Evolutionary conservation across 805 yeast genomes (phyloP), one percentile per base, ranked within the genome.

Genomic region (Nakazawaea peltata): DNA sequence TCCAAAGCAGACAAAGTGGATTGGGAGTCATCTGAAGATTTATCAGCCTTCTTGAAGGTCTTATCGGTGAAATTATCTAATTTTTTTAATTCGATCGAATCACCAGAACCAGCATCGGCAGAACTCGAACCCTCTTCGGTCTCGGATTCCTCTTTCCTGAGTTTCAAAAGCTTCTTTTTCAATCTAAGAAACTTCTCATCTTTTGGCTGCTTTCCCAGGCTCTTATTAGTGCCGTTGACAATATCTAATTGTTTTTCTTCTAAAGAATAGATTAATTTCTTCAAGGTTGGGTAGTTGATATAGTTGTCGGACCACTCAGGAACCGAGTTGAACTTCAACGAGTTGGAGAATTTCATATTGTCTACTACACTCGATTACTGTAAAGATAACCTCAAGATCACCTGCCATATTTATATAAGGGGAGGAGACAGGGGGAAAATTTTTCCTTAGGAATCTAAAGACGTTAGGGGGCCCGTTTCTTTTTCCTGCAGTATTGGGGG

Each of bases 181-280:
- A 34, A 29, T n/a, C 10, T 10, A 21, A 21, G 23, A 8, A 21
- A 21, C 23, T 21, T n/a, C n/a, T n/a, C 11, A 11, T 22, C 11
- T 11, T 8, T 8, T 8, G 11, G 8, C 10, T 22, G 8, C 24
- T 22, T 11, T 22, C 11, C 11, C 11, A 22, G 11, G n/a, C 11
- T 22, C 11, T 22, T 22, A 8, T 11, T 11, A 11, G 24, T 22
- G 24, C 24, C 11, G 8, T 8, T 22, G 24, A 22, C 8, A 22
- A 39, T 30, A 5, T 32, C 37, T 14, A 56, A 31, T 25, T 53
- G 53, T 34, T 57, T 55, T 15, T 65, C 62, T 42, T 75, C 81
- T 25, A 78, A 59, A 41, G 64, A 57, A 48, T 78, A 77, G 24
- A 77, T 69, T 21, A 64, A 48, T 46, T 75, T 74, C 48, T 78